These are phyloP conservation scores for Penicillium pancosmium DNA, from an alignment of 495 filamentous ascomycete species.

Conservation along the genomic window DNA sequence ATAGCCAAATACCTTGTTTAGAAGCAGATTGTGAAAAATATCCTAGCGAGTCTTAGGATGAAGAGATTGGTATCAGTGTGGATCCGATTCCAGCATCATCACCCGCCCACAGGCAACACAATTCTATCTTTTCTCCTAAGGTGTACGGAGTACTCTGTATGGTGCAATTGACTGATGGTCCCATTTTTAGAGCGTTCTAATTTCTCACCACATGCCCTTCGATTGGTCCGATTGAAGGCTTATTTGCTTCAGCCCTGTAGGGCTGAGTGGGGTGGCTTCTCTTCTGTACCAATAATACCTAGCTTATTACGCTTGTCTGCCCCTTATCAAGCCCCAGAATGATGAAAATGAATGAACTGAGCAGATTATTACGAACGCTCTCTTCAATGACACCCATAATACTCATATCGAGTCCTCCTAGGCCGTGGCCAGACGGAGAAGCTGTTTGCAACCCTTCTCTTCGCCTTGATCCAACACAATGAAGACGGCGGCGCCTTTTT, in stretches of 20 bases:
- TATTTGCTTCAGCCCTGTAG: slow-evolving; percentile 4
- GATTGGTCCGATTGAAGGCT: neutral
- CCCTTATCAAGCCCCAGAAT: neutral
- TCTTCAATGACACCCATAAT: neutral
- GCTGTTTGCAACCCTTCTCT: neutral
- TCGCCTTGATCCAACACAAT: neutral
- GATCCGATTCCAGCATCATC: neutral
- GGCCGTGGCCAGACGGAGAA: neutral
- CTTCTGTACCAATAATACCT: neutral
- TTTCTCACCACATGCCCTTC: neutral
- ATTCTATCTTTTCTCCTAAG: neutral
- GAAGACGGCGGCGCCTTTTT: neutral
- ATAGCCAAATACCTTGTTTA: too few species aligned
- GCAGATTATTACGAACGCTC: neutral
- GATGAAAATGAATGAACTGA: neutral
- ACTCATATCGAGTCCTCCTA: neutral
- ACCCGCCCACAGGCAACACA: neutral
- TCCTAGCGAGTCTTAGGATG: neutral
- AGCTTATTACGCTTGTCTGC: neutral
- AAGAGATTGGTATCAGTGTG: neutral
- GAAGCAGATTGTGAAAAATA: neutral
- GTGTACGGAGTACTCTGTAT: neutral
- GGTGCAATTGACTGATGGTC: neutral
- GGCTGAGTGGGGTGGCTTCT: neutral
- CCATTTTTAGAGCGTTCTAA: neutral